Evolutionary conservation across 345 rosid species (phyloP).

Genomic region (Murraya koenigii): DNA sequence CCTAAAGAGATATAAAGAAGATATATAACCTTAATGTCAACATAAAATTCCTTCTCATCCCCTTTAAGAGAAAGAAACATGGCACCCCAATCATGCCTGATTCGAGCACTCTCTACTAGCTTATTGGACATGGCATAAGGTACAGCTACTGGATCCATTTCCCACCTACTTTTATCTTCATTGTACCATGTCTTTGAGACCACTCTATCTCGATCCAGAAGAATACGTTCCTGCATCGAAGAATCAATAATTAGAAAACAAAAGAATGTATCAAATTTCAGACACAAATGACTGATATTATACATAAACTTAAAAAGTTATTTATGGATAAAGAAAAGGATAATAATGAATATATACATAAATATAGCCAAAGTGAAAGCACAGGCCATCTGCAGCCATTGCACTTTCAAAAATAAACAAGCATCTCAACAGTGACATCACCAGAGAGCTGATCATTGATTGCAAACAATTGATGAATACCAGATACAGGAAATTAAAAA

Average conservation of each 20-base stretch:
- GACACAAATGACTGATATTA: neutral
- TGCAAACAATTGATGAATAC: neutral
- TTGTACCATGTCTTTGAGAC: slow-evolving; percentile 83
- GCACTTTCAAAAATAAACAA: neutral
- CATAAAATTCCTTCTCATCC: slow-evolving; percentile 71
- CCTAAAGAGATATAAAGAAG: slow-evolving; percentile 9
- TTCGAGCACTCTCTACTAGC: slow-evolving; percentile 69
- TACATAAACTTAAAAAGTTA: neutral
- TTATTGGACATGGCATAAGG: slow-evolving; percentile 87
- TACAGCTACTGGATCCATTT: slow-evolving; percentile 82
- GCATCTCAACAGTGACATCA: neutral
- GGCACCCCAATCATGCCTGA: slow-evolving; percentile 93
- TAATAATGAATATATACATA: neutral
- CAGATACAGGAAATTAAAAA: neutral
- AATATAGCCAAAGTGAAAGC: neutral
- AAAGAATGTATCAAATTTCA: neutral
- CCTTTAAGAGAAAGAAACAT: slow-evolving; percentile 82
- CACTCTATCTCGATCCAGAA: slow-evolving; percentile 87
- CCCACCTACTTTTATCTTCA: slow-evolving; percentile 80
- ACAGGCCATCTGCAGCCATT: neutral
- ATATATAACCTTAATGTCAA: slow-evolving; percentile 67
- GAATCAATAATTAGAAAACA: slow-evolving; percentile 11
- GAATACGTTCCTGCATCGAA: slow-evolving; percentile 67
- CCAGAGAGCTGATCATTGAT: neutral
- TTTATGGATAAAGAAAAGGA: neutral